These are phyloP conservation scores for Fraxinus velutina DNA, from an alignment of 305 asterid genomes.

Conservation along the genomic window DNA sequence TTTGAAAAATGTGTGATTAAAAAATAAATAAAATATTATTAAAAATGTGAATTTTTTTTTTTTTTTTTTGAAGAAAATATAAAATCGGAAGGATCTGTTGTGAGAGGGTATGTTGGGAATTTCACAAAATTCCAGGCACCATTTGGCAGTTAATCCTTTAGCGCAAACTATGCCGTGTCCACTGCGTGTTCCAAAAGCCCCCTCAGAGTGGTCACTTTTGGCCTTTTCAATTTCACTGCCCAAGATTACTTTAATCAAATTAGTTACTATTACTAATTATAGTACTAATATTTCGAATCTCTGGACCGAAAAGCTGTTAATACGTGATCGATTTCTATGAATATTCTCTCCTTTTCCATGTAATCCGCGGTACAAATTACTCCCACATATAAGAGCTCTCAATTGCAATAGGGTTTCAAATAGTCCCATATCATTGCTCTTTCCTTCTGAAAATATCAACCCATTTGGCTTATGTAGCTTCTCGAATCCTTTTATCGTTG, in stretches of 20 bases:
- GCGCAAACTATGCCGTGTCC: neutral
- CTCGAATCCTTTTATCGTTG: neutral
- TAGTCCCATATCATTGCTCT: constrained; percentile 24
- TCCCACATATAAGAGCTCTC: constrained; percentile 27
- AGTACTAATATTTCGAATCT: neutral
- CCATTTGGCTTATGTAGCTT: constrained; percentile 6
- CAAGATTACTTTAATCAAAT: neutral
- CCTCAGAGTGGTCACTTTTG: neutral
- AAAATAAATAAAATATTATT: too few species aligned
- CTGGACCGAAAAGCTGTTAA: neutral
- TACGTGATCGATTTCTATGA: neutral
- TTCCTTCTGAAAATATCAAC: neutral
- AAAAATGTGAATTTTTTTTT: too few species aligned
- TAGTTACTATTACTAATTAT: neutral
- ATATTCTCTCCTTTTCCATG: constrained; percentile 13
- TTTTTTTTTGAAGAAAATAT: too few species aligned
- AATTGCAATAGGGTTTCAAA: constrained; percentile 37
- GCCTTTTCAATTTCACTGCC: neutral
- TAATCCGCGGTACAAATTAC: constrained; percentile 35
- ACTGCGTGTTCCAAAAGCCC: neutral
- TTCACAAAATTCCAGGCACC: neutral
- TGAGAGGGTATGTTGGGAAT: neutral
- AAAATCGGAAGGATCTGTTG: too few species aligned
- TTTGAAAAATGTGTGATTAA: too few species aligned
- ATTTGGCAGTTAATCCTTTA: neutral